A percentile compares a stretch with the other conserved stretches of the same genome.
Conservation (phyloP, 305 asterid species). For the Rubia occidens region DNA sequence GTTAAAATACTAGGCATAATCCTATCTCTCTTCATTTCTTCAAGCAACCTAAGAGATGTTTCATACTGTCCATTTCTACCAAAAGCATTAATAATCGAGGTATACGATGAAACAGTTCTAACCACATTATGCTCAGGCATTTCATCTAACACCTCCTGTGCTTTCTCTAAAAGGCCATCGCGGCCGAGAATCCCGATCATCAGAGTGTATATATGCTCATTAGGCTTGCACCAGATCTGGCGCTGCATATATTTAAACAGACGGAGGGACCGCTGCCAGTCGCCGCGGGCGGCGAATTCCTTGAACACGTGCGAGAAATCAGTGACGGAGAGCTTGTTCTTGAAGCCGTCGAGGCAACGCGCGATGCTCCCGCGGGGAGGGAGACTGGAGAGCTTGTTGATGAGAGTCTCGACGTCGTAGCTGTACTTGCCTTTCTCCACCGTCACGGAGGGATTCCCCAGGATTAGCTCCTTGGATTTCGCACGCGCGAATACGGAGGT, state of each 20-base stretch:
- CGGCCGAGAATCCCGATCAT: slow-evolving; percentile 76
- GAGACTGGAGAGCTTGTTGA: slow-evolving; percentile 88
- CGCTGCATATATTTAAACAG: slow-evolving; percentile 93
- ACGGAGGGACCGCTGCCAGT: slow-evolving; percentile 95
- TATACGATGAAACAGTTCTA: slow-evolving; percentile 64
- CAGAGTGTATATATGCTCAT: slow-evolving; percentile 68
- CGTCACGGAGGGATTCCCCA: slow-evolving; percentile 81
- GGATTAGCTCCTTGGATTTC: slow-evolving; percentile 53
- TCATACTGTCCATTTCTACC: slow-evolving; percentile 85
- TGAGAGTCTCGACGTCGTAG: slow-evolving; percentile 91
- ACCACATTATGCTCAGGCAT: slow-evolving; percentile 57
- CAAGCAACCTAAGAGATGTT: slow-evolving; percentile 52
- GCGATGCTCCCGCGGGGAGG: slow-evolving; percentile 99
- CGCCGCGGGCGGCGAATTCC: slow-evolving; percentile 82
- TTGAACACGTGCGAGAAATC: slow-evolving; percentile 70
- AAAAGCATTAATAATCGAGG: slow-evolving; percentile 80
- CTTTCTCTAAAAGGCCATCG: slow-evolving; percentile 78
- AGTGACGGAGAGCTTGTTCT: slow-evolving; percentile 73
- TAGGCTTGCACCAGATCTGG: slow-evolving; percentile 93
- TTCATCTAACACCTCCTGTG: slow-evolving; percentile 77
- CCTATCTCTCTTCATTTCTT: slow-evolving; percentile 69
- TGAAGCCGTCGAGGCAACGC: slow-evolving; percentile 83
- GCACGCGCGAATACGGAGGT: slow-evolving; percentile 41
- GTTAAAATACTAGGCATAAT: slow-evolving; percentile 70
- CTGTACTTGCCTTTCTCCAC: slow-evolving; percentile 89